Conservation (phyloP, 192 early-diverging fungal genomes). For the Coemansia nantahalensis region DNA sequence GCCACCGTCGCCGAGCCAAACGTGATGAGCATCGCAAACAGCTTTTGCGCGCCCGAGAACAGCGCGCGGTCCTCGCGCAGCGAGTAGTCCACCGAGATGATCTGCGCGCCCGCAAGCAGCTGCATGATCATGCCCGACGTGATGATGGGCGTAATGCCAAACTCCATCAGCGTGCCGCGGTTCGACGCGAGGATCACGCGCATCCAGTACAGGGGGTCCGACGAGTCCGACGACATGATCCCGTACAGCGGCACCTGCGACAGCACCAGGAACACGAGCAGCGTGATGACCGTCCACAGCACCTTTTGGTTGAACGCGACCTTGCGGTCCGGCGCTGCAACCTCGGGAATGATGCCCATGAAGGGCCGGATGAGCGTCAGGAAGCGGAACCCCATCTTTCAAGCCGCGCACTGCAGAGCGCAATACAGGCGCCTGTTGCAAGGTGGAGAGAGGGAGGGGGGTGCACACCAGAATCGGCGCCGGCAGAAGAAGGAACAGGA, state of each 20-base stretch:
- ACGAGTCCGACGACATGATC: conserved; percentile 99
- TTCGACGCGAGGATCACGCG: conserved; percentile 99
- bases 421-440: too few relatives aligned
- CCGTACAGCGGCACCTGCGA: conserved; percentile 99
- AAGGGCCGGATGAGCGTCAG: conserved; percentile 97
- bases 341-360: conserved; percentile 97
- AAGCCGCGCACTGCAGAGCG: not conserved
- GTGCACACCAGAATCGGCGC: too few relatives aligned
- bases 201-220: conserved; percentile 99
- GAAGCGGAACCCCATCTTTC: conserved; percentile 69
- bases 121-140: conserved; percentile 99
- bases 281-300: conserved; percentile 98
- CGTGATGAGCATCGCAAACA: conserved; percentile 98
- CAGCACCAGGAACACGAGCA: conserved; percentile 99
- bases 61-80: conserved; percentile 98
- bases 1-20: conserved; percentile 98
- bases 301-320: conserved; percentile 98
- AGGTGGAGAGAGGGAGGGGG: too few relatives aligned
- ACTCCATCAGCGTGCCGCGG: conserved; percentile 99
- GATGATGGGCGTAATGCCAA: conserved; percentile 99
- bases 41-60: conserved; percentile 99
- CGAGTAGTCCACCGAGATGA: conserved; percentile 98
- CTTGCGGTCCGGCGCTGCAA: conserved; percentile 92
- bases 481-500: too few relatives aligned
- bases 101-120: conserved; percentile 94